Conservation (phyloP, 805 yeast species). For the Pichia sporocuriosa region DNA sequence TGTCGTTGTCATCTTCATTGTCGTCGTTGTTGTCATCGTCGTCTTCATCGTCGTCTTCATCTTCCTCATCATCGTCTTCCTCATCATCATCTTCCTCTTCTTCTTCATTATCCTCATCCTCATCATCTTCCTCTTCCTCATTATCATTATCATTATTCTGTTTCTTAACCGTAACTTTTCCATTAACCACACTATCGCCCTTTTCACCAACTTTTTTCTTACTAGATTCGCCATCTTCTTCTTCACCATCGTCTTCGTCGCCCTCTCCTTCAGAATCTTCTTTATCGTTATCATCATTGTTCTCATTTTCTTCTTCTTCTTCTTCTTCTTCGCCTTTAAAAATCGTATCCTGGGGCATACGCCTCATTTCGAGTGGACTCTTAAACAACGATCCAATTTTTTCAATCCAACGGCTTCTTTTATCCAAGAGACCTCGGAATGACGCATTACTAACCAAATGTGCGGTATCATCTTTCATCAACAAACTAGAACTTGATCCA, state of each 20-base stretch:
- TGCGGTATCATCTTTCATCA: slow-evolving; percentile 31
- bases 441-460: slow-evolving; percentile 75
- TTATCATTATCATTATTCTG: slow-evolving; percentile 18
- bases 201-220: slow-evolving; percentile 16
- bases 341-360: slow-evolving; percentile 61
- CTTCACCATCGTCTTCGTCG: slow-evolving; percentile 9
- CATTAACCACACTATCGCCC: slow-evolving; percentile 11
- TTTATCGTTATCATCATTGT: slow-evolving; percentile 13
- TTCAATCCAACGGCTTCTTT: slow-evolving; percentile 80
- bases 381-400: slow-evolving; percentile 83
- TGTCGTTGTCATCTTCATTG: slow-evolving; percentile 2
- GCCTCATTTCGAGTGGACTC: slow-evolving; percentile 60
- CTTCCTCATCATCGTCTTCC: not conserved
- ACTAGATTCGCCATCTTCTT: slow-evolving; percentile 11
- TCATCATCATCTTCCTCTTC: slow-evolving; percentile 14
- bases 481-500: too few relatives aligned
- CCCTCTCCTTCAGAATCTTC: slow-evolving; percentile 19
- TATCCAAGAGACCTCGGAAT: slow-evolving; percentile 71
- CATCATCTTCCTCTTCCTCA: slow-evolving; percentile 14
- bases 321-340: slow-evolving; percentile 34
- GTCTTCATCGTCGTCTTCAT: not conserved
- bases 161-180: slow-evolving; percentile 7
- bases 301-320: slow-evolving; percentile 24
- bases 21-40: not conserved
- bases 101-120: slow-evolving; percentile 22